Evolutionary conservation across 495 filamentous ascomycete genomes (phyloP), one percentile per base, ranked within the genome.

Genomic region (Viridothelium virens): DNA sequence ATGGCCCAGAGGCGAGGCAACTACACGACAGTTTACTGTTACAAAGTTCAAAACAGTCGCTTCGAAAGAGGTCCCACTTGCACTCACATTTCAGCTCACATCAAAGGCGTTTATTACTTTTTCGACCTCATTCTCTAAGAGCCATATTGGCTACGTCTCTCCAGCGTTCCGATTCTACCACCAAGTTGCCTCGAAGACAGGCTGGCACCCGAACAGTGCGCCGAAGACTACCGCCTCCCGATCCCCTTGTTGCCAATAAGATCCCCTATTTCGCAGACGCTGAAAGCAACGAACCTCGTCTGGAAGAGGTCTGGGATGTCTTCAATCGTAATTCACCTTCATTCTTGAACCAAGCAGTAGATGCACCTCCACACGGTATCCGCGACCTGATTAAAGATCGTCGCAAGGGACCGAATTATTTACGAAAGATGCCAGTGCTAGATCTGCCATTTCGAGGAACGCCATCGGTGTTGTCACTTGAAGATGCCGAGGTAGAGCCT

Each of bases 311-410:
- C 18, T 59, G 53, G 53, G 14, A 59, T 36, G 53, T 31, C 2
- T 59, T 59, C 25, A 31, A 31, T 59, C 53, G 14, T 34, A 33
- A 59, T 36, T 59, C 53, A 31, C 53, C 53, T 59, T 59, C 53
- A 2, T 59, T 59, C 31, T 31, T 59, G 3, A 36, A 59, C 31
- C 53, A 59, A 36, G 18, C 53, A 7, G 31, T 59, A 3, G 25
- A 36, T 59, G 31, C 31, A 14, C 53, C 53, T 59, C 53, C 25
- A 10, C 53, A 59, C 18, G 53, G 53, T 7, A n/a, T 59, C 3
- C 53, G 31, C 7, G 31, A 59, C 18, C 14, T 33, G 31, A 36
- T 59, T 14, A 59, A 34, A 36, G 31, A 36, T 7, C 53, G 33
- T 11, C 5, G 14, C 7, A n/a, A 18, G 33, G 53, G 53, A 6